Evolutionary conservation across 768 basidiomycete species (phyloP).

Genomic region (Kwoniella heveanensis): DNA sequence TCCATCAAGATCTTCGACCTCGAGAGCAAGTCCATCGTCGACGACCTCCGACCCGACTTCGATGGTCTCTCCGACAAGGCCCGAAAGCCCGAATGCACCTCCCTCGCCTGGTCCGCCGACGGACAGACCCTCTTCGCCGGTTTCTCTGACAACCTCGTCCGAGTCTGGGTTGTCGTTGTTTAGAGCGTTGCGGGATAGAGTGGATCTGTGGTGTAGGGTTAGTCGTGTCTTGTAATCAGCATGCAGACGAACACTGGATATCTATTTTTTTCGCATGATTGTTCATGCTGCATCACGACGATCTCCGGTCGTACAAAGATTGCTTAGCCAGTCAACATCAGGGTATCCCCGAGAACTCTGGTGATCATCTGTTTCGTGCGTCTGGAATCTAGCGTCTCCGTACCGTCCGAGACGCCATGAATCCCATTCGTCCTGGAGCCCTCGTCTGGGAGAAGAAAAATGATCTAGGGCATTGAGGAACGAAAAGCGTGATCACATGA

Average conservation of each 20-base stretch:
- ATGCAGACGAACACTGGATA: conserved; percentile 27
- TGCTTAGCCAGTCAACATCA: no score
- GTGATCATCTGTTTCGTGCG: no score
- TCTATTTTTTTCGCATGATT: not conserved
- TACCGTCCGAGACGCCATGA: no score
- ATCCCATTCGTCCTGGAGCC: no score
- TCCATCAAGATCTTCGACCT: conserved; percentile 99
- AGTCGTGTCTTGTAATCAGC: conserved; percentile 11
- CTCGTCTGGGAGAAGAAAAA: no score
- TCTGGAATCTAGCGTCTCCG: no score
- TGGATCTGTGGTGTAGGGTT: conserved; percentile 3
- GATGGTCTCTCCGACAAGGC: conserved; percentile 68
- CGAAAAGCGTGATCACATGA: no score
- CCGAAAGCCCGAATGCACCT: conserved; percentile 73
- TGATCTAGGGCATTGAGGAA: no score
- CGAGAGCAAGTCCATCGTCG: conserved; percentile 99
- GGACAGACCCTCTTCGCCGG: conserved; percentile 97
- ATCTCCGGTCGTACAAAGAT: no score
- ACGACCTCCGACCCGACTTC: conserved; percentile 96
- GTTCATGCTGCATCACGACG: not conserved
- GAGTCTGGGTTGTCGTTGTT: conserved; percentile 56
- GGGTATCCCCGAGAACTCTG: no score
- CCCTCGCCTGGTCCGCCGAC: conserved; percentile 97
- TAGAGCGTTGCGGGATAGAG: conserved; percentile 16
- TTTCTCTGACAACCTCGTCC: conserved; percentile 87